Percentiles rank a stretch among this genome's conserved stretches.
Conservation (phyloP, 129 eudicot species). For the Arctium minus region DNA sequence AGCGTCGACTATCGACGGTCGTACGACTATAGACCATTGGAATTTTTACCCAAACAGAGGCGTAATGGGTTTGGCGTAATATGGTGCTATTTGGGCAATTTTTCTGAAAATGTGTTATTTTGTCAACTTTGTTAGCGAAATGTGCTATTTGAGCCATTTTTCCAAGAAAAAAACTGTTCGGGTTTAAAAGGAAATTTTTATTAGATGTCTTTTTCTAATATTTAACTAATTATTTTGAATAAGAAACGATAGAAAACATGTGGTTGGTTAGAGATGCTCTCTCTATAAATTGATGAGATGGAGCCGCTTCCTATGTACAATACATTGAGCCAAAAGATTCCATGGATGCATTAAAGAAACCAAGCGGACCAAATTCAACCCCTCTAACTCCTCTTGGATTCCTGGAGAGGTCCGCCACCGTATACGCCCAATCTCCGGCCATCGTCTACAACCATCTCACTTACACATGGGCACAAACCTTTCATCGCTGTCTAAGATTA, state of each 20-base stretch:
- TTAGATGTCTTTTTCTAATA: too few relatives aligned
- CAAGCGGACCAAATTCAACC: constrained; percentile 44
- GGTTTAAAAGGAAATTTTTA: too few relatives aligned
- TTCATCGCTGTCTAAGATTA: constrained; percentile 38
- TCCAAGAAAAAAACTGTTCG: too few relatives aligned
- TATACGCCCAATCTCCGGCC: constrained; percentile 53
- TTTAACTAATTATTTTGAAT: too few relatives aligned
- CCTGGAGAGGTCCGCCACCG: constrained; percentile 62
- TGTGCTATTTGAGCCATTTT: too few relatives aligned
- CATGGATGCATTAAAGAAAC: constrained; percentile 36
- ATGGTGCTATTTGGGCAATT: too few relatives aligned
- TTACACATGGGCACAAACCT: constrained; percentile 62
- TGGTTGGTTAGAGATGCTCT: neutral
- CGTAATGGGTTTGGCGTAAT: too few relatives aligned
- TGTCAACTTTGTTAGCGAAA: too few relatives aligned
- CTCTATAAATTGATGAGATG: neutral
- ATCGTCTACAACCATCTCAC: constrained; percentile 37
- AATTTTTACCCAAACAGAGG: too few relatives aligned
- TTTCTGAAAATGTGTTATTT: too few relatives aligned
- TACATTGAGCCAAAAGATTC: neutral
- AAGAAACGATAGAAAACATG: neutral
- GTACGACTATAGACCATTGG: too few relatives aligned
- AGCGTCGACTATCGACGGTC: too few relatives aligned
- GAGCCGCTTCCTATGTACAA: neutral
- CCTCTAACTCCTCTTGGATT: constrained; percentile 63